phyloP scores from a whole-genome alignment of 2,329 filamentous ascomycete species.

The Sporothrix pseudoabietina region DNA sequence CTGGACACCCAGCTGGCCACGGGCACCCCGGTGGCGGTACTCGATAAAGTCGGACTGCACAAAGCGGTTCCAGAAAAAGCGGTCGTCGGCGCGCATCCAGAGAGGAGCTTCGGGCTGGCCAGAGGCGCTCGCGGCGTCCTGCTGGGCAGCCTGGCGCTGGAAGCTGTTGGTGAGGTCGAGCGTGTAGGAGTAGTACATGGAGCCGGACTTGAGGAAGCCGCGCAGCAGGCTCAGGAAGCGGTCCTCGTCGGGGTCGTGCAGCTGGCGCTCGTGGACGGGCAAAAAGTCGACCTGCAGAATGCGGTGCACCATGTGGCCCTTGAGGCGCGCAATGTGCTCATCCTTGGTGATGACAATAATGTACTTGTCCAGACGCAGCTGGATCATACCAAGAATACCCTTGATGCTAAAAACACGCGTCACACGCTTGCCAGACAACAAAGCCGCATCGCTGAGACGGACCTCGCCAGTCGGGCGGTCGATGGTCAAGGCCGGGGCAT shows the following conservation, averaged over 20 bases:
- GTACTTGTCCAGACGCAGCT: conserved; percentile 93
- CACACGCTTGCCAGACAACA: conserved; percentile 72
- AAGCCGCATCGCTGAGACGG: conserved; percentile 76
- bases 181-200: conserved; percentile 98
- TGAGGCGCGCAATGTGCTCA: conserved; percentile 83
- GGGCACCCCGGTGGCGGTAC: conserved; percentile 68
- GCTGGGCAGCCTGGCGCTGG: conserved; percentile 82
- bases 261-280: conserved; percentile 85
- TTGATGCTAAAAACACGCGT: conserved; percentile 84
- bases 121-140: conserved; percentile 50
- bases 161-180: conserved; percentile 96
- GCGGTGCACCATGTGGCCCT: conserved; percentile 96
- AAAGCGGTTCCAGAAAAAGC: conserved; percentile 98
- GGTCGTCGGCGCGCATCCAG: conserved; percentile 91
- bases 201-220: conserved; percentile 75
- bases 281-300: conserved; percentile 89
- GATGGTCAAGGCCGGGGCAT: conserved; percentile 82
- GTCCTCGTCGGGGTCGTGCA: conserved; percentile 93
- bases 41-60: conserved; percentile 89
- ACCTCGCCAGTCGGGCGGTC: conserved; percentile 92
- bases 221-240: conserved; percentile 83
- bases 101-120: conserved; percentile 58
- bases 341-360: conserved; percentile 95
- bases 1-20: conserved; percentile 69
- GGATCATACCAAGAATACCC: conserved; percentile 91